Evolutionary conservation across 78 protist species (phyloP).

Genomic region (slime mould (Dictyostelium discoideum)): DNA sequence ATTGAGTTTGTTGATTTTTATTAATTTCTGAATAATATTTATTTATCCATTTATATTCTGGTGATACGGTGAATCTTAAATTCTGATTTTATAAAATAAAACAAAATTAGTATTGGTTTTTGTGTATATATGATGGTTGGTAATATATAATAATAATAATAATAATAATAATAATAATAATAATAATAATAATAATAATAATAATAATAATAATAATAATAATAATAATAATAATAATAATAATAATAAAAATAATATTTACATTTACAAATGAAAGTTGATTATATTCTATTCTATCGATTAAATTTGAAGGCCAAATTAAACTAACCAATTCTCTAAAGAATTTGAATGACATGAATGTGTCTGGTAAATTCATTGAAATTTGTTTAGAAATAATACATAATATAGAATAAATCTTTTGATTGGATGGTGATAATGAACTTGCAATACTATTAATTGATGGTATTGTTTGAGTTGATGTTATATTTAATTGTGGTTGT

Average conservation of each 20-base stretch:
- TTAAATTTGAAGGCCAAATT: slow-evolving; percentile 25
- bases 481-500: neutral
- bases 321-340: slow-evolving; percentile 33
- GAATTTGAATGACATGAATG: slow-evolving; percentile 65
- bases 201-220: neutral
- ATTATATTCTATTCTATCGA: slow-evolving; percentile 5
- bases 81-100: neutral
- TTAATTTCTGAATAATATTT: slow-evolving; percentile 46
- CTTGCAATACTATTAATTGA: neutral
- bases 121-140: neutral
- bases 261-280: neutral
- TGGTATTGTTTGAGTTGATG: slow-evolving; percentile 10
- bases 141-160: neutral
- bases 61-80: slow-evolving; percentile 42
- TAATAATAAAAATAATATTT: neutral
- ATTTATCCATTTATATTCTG: slow-evolving; percentile 42
- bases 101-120: neutral
- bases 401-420: slow-evolving; percentile 28
- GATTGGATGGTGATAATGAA: slow-evolving; percentile 20
- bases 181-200: neutral
- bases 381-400: slow-evolving; percentile 54
- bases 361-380: slow-evolving; percentile 56
- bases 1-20: neutral
- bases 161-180: neutral
- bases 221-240: neutral